Evolutionary conservation across 2,329 filamentous ascomycete genomes (phyloP), one percentile per base, ranked within the genome.

Genomic region (Colletotrichum tamarilloi): DNA sequence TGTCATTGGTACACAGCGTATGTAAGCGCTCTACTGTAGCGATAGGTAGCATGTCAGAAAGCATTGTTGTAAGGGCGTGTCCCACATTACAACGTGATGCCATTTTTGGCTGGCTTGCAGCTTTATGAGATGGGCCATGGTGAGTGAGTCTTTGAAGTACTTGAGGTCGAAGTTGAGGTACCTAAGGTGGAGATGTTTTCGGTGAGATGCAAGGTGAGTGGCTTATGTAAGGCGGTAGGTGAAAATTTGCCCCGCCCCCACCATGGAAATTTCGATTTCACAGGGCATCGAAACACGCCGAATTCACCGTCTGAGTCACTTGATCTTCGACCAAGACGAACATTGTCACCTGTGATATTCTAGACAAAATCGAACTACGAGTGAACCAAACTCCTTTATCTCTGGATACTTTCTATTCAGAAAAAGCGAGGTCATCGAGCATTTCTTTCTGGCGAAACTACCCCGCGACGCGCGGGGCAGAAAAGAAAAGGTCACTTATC

Each of bases 161-260:
- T 2, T 7, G 56, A 28, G 7, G 5, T 42, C 32, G 58, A 28
- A 26, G 16, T 28, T 28, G 62, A 56, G 28, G 52, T 6, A 11
- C 22, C 4, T 4, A 28, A 12, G 8, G 7, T 7, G 32, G 19
- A 19, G 24, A 42, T 24, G 9, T 62, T 42, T 3, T 16, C 32
- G 60, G 55, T 30, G 38, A 67, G 56, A 26, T 53, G 24, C 2
- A 35, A 53, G 62, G 66, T 69, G 73, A 70, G 57, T 11, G 55
- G 73, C 68, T 75, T 76, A 75, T 68, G 74, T 76, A 75, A 76
- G 1, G 24, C 9, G 30, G 63, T 16, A 32, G 71, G 65, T 74
- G 64, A 74, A 75, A 69, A 69, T 62, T 69, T 75, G 74, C 75
- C 75, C 75, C 74, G 75, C 75, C 73, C 75, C 75, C 75, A 75